Conservation (phyloP, 1,139 yeast species). For the Pichia sp. region DNA sequence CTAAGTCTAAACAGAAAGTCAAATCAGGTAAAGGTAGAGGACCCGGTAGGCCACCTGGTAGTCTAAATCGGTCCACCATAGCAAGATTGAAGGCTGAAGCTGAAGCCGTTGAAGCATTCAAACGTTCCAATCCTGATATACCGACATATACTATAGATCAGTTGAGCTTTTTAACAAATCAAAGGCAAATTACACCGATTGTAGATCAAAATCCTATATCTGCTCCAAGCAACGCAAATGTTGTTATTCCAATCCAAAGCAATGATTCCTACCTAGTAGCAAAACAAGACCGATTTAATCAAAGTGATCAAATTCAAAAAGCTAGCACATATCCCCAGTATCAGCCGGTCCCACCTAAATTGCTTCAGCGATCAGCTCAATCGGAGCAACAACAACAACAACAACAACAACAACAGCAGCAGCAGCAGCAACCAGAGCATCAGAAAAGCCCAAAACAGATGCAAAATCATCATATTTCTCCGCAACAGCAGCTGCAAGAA, state of each 20-base stretch:
- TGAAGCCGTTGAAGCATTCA: slow-evolving; percentile 10
- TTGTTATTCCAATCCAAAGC: too few species aligned
- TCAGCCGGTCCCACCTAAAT: not conserved
- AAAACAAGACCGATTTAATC: too few species aligned
- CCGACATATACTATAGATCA: slow-evolving; percentile 3
- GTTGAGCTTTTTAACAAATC: not conserved
- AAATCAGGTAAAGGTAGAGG: slow-evolving; percentile 3
- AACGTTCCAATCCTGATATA: slow-evolving; percentile 7
- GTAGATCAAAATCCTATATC: too few species aligned
- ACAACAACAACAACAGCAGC: slow-evolving; percentile 1
- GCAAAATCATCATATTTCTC: not conserved
- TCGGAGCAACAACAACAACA: not conserved
- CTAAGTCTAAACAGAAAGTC: not conserved
- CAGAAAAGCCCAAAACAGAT: not conserved
- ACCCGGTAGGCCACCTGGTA: slow-evolving; percentile 15
- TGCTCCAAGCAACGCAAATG: too few species aligned
- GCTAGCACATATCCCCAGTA: not conserved
- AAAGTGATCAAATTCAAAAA: too few species aligned
- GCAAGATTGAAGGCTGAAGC: slow-evolving; percentile 12
- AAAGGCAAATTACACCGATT: too few species aligned
- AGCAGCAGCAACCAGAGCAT: not conserved
- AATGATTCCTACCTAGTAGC: too few species aligned
- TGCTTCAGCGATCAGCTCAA: not conserved
- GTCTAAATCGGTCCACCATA: slow-evolving; percentile 11
- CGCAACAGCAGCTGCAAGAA: slow-evolving; percentile 1